Percentiles rank a stretch among this genome's conserved stretches.
These are phyloP conservation scores for Linum lewisii DNA, from an alignment of 345 rosid species.

Conservation along the genomic window DNA sequence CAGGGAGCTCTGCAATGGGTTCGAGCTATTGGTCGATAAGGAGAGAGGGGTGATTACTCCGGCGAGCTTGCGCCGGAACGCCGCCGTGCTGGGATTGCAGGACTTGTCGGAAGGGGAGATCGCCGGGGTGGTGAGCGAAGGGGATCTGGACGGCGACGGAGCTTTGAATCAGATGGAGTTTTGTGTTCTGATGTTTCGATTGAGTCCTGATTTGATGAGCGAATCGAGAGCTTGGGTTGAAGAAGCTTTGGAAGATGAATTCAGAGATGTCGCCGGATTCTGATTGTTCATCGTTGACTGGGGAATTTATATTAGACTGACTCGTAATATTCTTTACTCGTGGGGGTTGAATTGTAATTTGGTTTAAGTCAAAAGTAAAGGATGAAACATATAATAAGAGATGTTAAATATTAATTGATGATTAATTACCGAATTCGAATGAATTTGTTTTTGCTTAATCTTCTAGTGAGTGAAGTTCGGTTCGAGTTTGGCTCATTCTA, in stretches of 20 bases:
- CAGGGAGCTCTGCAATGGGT: slow-evolving; percentile 7
- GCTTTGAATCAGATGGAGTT: slow-evolving; percentile 4
- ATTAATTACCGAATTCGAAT: too few species aligned
- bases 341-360: too few species aligned
- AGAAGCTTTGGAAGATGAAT: background rate
- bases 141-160: slow-evolving; percentile 4
- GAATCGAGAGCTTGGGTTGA: background rate
- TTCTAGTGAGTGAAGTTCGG: too few species aligned
- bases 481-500: too few species aligned
- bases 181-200: slow-evolving; percentile 3
- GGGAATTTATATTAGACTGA: too few species aligned
- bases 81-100: slow-evolving; percentile 4
- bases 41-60: background rate
- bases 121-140: slow-evolving; percentile 1
- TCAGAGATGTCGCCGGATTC: background rate
- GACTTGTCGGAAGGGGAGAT: slow-evolving; percentile 2
- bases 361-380: too few species aligned
- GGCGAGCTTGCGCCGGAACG: slow-evolving; percentile 2
- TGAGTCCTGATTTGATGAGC: slow-evolving; percentile 4
- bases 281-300: background rate
- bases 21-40: background rate
- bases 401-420: too few species aligned
- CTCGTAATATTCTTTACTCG: too few species aligned
- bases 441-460: too few species aligned
- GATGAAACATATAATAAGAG: too few species aligned